Conservation (phyloP, 2,329 filamentous ascomycete genomes). For the Aspergillus unguis region DNA sequence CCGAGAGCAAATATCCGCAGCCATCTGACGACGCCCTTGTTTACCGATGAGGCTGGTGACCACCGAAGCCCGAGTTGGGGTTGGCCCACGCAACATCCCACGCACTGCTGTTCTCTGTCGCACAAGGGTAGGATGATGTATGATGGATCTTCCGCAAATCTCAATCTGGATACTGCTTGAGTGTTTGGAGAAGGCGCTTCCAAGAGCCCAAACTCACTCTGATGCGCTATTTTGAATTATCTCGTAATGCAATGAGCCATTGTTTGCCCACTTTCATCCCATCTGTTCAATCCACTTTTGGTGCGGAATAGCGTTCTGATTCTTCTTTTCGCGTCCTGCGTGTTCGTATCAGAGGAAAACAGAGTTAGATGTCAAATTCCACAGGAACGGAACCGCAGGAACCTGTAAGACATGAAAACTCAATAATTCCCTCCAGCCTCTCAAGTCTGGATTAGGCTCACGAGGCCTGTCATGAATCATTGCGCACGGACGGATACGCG, state of each 20-base stretch:
- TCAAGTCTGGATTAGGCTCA: slow-evolving; percentile 20
- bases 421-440: slow-evolving; percentile 11
- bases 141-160: slow-evolving; percentile 13
- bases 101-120: slow-evolving; percentile 16
- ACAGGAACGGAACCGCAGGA: slow-evolving; percentile 25
- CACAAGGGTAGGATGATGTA: slow-evolving; percentile 19
- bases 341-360: slow-evolving; percentile 15
- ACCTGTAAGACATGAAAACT: slow-evolving; percentile 20
- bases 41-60: slow-evolving; percentile 18
- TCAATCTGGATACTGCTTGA: slow-evolving; percentile 11
- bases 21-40: slow-evolving; percentile 13
- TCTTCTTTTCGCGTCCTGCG: slow-evolving; percentile 1
- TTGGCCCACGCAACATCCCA: slow-evolving; percentile 22
- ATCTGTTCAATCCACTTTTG: not conserved
- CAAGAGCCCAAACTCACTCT: not conserved
- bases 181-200: slow-evolving; percentile 11
- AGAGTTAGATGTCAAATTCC: slow-evolving; percentile 16
- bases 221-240: slow-evolving; percentile 18
- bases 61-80: slow-evolving; percentile 15
- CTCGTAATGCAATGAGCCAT: slow-evolving; percentile 11
- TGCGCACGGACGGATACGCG: slow-evolving; percentile 26
- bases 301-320: not conserved
- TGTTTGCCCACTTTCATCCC: slow-evolving; percentile 3
- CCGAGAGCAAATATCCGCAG: slow-evolving; percentile 5
- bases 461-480: slow-evolving; percentile 17